phyloP scores from a whole-genome alignment of 2,329 filamentous ascomycete genomes.

The Atkinsonella hypoxylon region DNA sequence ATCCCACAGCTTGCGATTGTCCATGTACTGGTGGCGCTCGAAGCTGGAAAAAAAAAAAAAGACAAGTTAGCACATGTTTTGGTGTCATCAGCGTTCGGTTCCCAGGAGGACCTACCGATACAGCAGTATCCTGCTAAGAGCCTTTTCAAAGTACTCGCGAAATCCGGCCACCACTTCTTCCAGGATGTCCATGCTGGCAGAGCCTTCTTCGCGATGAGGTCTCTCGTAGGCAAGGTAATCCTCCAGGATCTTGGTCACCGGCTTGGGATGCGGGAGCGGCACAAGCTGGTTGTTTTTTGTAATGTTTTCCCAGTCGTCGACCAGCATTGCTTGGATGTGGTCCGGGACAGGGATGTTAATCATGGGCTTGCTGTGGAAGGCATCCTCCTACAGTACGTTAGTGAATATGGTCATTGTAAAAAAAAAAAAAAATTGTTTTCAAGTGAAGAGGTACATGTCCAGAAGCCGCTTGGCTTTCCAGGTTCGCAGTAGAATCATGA shows the following conservation, averaged over 20 bases:
- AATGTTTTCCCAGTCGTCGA: slow-evolving; percentile 98
- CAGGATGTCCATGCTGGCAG: slow-evolving; percentile 69
- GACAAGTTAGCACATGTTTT: background rate
- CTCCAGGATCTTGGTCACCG: slow-evolving; percentile 66
- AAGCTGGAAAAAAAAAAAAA: too few species aligned
- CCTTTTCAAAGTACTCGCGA: slow-evolving; percentile 88
- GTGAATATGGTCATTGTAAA: background rate
- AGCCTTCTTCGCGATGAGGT: slow-evolving; percentile 50
- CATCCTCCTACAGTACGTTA: slow-evolving; percentile 57
- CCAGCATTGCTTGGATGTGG: slow-evolving; percentile 78
- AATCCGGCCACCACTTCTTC: slow-evolving; percentile 81
- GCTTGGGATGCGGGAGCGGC: slow-evolving; percentile 63
- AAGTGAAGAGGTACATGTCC: background rate
- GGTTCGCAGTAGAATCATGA: background rate
- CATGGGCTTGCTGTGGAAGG: slow-evolving; percentile 71
- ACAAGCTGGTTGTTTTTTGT: slow-evolving; percentile 91
- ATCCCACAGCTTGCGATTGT: slow-evolving; percentile 61
- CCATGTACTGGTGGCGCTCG: slow-evolving; percentile 78
- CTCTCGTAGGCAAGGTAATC: slow-evolving; percentile 66
- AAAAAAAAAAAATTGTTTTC: too few species aligned
- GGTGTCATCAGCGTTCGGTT: too few species aligned
- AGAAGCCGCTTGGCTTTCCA: background rate
- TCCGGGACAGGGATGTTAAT: slow-evolving; percentile 82
- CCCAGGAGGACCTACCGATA: slow-evolving; percentile 46
- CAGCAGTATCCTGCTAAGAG: slow-evolving; percentile 74